phyloP scores from a whole-genome alignment of 2,329 filamentous ascomycete species.

The Aspergillus carbonarius region DNA sequence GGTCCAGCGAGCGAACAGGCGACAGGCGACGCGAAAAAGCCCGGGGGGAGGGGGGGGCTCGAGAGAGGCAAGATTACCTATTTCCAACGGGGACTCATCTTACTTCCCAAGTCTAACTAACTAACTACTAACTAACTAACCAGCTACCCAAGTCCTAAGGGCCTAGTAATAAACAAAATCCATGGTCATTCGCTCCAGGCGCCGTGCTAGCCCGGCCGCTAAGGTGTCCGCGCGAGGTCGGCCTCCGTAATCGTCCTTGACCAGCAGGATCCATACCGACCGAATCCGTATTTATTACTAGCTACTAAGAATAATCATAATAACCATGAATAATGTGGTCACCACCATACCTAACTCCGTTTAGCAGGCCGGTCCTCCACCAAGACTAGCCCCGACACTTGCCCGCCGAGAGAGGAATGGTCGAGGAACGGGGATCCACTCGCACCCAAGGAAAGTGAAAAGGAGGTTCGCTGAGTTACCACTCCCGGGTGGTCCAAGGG shows the following conservation, averaged over 20 bases:
- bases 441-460: constrained; percentile 14
- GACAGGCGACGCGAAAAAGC: constrained; percentile 5
- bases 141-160: background rate
- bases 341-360: background rate
- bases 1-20: constrained; percentile 11
- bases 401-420: constrained; percentile 10
- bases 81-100: background rate
- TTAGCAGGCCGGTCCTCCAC: background rate
- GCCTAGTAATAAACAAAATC: background rate
- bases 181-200: constrained; percentile 1
- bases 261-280: constrained; percentile 1
- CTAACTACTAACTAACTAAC: background rate
- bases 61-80: background rate
- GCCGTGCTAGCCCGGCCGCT: background rate
- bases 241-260: background rate
- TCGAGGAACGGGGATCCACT: constrained; percentile 18
- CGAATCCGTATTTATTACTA: constrained; percentile 1
- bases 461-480: constrained; percentile 9
- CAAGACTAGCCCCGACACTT: background rate
- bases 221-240: constrained; percentile 1
- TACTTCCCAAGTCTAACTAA: background rate
- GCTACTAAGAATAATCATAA: constrained; percentile 2
- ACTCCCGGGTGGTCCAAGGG: background rate
- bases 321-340: background rate
- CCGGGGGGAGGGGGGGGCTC: background rate